Evolutionary conservation across 2,329 filamentous ascomycete genomes (phyloP), one percentile per base, ranked within the genome.

Genomic region (Ophiostoma perfectum): DNA sequence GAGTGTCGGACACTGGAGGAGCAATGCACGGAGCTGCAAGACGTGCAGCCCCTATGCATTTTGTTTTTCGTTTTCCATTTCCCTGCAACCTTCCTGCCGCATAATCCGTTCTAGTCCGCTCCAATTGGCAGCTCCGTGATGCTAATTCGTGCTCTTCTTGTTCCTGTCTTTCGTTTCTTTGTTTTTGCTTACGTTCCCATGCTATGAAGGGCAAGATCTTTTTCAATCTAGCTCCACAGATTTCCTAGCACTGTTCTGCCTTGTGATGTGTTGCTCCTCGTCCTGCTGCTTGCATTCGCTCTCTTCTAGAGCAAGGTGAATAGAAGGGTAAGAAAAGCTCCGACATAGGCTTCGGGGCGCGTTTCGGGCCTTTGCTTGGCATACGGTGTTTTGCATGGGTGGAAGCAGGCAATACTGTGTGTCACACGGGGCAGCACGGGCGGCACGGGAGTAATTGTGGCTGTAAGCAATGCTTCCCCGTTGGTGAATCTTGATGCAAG

Each of bases 331-430:
- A 60, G 55, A 38, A 60, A 60, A 38, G 11, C 55, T 60, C 55
- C 27, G 55, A 60, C 3, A 39, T 38, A 16, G 27, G 38, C 55
- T 60, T 18, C 55, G 27, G 27, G 18, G 27, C 27, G 27, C 60
- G 60, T 39, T 27, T 64, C 62, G 62, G 62, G 41, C 39, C 62
- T 64, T 64, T 45, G 16, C 18, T 49, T 65, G 44, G 18, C 64
- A 18, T 16, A 7, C 27, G n/a, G 55, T 18, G 11, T 9, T 27
- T 60, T 12, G 55, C 27, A 60, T 18, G 55, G 55, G 18, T 36
- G 55, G n/a, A 5, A 36, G 45, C 45, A 18, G 5, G 14, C 45
- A 6, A 16, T 6, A 11, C 45, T 14, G 16, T 16, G 27, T 58
- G 27, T 9, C 52, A 58, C 27, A 38, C 52, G 27, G 52, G 4